Conservation (phyloP, 2,329 filamentous ascomycete species). For the Emmonsia crescens region DNA sequence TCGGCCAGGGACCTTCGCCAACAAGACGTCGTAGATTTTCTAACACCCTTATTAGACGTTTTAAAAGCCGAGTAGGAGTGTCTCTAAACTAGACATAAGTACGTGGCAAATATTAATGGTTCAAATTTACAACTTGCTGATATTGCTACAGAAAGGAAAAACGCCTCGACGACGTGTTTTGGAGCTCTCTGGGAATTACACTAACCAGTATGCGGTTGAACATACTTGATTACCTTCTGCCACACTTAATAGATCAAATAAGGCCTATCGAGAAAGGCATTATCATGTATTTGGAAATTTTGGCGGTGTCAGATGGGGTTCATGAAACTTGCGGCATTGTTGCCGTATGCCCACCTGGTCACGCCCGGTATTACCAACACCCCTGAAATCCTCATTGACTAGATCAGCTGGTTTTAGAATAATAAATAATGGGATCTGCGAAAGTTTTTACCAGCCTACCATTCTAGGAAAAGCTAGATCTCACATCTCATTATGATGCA, state of each 20-base stretch:
- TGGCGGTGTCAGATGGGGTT: neutral
- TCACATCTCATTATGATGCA: constrained; percentile 7
- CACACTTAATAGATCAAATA: neutral
- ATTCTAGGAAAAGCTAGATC: constrained; percentile 9
- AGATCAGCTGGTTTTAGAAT: constrained; percentile 7
- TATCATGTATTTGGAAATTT: neutral
- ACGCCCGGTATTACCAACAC: constrained; percentile 8
- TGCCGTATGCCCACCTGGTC: neutral
- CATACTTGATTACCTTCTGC: neutral
- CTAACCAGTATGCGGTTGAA: neutral
- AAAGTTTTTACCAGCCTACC: constrained; percentile 2
- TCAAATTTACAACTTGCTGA: neutral
- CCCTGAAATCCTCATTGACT: constrained; percentile 11
- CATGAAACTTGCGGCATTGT: neutral
- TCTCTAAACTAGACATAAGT: neutral
- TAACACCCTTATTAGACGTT: constrained; percentile 1
- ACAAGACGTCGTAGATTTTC: constrained; percentile 10
- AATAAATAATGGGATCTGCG: neutral
- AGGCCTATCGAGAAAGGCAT: neutral
- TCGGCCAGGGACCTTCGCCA: neutral
- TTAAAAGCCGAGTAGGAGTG: neutral
- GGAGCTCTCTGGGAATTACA: neutral
- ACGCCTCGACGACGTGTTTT: neutral
- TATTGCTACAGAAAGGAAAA: neutral
- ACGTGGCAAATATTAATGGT: neutral